Conservation (phyloP, 2,329 filamentous ascomycete species). For the Nothophaeocryptopus gaeumannii region DNA sequence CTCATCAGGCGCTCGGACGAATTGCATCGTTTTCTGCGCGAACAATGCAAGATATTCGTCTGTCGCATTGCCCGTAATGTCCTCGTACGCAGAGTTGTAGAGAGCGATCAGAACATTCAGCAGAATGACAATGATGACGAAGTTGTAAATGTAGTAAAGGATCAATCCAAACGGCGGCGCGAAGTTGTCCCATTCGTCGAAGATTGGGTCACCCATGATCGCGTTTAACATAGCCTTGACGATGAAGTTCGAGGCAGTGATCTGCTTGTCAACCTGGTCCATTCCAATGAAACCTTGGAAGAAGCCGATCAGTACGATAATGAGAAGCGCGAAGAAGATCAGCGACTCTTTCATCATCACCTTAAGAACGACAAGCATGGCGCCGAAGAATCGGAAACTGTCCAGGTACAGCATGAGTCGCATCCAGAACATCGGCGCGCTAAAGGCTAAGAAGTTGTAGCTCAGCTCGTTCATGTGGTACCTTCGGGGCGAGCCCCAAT, state of each 20-base stretch:
- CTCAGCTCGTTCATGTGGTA: conserved; percentile 72
- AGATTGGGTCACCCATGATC: conserved; percentile 88
- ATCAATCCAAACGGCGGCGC: conserved; percentile 90
- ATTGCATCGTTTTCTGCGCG: conserved; percentile 91
- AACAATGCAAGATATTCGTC: conserved; percentile 96
- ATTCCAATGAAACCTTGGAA: conserved; percentile 92
- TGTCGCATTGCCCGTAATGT: conserved; percentile 87
- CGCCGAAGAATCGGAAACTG: conserved; percentile 90
- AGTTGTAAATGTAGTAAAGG: conserved; percentile 96
- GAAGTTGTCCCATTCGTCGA: conserved; percentile 83
- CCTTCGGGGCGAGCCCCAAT: conserved; percentile 45
- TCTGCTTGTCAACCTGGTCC: conserved; percentile 72
- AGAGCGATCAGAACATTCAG: conserved; percentile 96
- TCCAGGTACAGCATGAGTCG: conserved; percentile 90
- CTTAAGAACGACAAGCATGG: conserved; percentile 95
- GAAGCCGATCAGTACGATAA: conserved; percentile 81
- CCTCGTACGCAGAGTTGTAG: conserved; percentile 94
- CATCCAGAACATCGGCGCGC: conserved; percentile 95
- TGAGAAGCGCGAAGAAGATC: conserved; percentile 90
- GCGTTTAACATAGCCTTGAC: conserved; percentile 81
- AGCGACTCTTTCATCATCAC: conserved; percentile 66
- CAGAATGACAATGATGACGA: conserved; percentile 91
- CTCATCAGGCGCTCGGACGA: conserved; percentile 92
- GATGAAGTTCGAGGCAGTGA: conserved; percentile 65
- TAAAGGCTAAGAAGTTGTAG: conserved; percentile 92